phyloP scores from a whole-genome alignment of 352 stramenopile species.

The Globisporangium echinulatum region DNA sequence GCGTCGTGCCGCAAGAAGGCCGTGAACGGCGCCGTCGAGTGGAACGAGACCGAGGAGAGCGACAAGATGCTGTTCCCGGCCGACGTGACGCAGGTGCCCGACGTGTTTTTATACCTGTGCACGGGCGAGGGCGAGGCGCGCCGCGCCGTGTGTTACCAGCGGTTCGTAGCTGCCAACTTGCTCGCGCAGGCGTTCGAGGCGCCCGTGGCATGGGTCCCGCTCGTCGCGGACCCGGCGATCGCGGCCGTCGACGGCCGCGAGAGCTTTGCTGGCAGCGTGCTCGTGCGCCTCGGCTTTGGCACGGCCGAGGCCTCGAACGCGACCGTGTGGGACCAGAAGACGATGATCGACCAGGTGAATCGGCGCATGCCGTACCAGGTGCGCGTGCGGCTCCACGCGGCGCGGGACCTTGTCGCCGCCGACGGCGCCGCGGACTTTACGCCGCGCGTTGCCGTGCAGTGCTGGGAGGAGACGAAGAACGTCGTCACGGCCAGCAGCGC shows the following conservation, averaged over 20 bases:
- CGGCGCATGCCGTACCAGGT: slow-evolving; percentile 66
- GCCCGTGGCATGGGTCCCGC: slow-evolving; percentile 47
- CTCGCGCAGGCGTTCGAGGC: slow-evolving; percentile 34
- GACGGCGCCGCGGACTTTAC: slow-evolving; percentile 26
- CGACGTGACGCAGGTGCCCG: slow-evolving; percentile 57
- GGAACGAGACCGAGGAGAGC: slow-evolving; percentile 71
- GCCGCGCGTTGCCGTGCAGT: slow-evolving; percentile 54
- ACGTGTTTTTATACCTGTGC: slow-evolving; percentile 79
- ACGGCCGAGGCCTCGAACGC: slow-evolving; percentile 37
- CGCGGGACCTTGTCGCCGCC: slow-evolving; percentile 23
- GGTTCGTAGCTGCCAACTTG: slow-evolving; percentile 61
- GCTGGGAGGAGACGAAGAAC: slow-evolving; percentile 49
- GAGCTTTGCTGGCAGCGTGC: slow-evolving; percentile 58
- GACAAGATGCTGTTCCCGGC: slow-evolving; percentile 59
- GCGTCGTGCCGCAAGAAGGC: slow-evolving; percentile 43
- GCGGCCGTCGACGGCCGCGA: slow-evolving; percentile 36
- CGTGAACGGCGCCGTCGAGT: slow-evolving; percentile 62
- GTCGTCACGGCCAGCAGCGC: slow-evolving; percentile 13
- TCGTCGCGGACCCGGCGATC: slow-evolving; percentile 59
- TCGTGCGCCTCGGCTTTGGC: slow-evolving; percentile 68
- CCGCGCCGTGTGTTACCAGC: slow-evolving; percentile 63
- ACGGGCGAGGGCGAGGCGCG: slow-evolving; percentile 54
- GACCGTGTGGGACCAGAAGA: slow-evolving; percentile 48
- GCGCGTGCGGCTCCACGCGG: slow-evolving; percentile 59
- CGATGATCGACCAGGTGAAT: slow-evolving; percentile 52